Percentiles rank a stretch among this genome's conserved stretches.
Conservation (phyloP, 2,329 filamentous ascomycete species). For the Apiospora aurea region DNA sequence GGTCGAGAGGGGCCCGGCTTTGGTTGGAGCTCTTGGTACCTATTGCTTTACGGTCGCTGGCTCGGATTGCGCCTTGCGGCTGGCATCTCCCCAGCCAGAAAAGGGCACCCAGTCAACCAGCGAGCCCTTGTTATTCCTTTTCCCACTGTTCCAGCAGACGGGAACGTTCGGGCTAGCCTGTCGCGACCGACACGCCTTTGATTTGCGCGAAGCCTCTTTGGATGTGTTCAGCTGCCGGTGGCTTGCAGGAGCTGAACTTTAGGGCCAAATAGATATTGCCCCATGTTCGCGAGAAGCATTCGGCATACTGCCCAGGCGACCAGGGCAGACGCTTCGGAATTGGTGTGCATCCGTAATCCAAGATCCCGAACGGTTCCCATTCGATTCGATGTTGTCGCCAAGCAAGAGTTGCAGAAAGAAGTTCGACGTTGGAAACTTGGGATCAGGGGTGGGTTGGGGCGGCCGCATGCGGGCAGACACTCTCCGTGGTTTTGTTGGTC, state of each 20-base stretch:
- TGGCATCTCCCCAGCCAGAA: background rate
- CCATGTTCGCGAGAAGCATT: background rate
- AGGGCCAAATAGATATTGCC: background rate
- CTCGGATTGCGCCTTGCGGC: background rate
- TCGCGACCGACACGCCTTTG: background rate
- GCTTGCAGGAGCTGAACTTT: conserved; percentile 21
- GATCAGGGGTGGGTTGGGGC: no score
- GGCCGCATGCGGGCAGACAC: no score
- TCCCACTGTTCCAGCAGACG: background rate
- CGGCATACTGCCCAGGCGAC: background rate
- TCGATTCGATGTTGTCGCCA: background rate
- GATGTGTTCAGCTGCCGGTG: conserved; percentile 16
- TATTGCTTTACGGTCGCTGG: background rate
- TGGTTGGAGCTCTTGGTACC: no score
- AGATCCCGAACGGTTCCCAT: background rate
- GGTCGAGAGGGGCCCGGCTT: background rate
- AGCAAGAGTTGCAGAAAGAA: background rate
- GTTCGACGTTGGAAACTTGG: background rate
- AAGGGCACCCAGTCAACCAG: background rate
- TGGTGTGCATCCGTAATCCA: background rate
- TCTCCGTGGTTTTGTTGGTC: conserved; percentile 13
- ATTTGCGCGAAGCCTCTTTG: conserved; percentile 15
- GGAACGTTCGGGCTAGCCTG: background rate
- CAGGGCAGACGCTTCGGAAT: background rate
- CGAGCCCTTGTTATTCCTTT: background rate